phyloP scores from a whole-genome alignment of 2,329 filamentous ascomycete species.

The Alternaria brassicicola region DNA sequence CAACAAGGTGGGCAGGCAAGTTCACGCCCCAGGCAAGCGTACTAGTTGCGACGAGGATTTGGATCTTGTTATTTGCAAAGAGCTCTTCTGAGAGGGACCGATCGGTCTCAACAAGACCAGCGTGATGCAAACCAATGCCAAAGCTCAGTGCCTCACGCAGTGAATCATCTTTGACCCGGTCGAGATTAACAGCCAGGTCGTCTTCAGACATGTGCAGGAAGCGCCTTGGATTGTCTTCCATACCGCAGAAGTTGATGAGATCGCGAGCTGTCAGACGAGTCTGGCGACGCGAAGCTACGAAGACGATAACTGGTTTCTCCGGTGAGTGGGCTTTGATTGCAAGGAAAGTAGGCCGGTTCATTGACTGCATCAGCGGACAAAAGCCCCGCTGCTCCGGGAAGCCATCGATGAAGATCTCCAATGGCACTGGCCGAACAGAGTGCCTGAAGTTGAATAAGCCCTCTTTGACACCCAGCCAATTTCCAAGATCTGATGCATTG shows the following conservation, averaged over 20 bases:
- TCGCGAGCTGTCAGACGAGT: slow-evolving; percentile 95
- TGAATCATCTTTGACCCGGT: slow-evolving; percentile 89
- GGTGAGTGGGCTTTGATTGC: slow-evolving; percentile 97
- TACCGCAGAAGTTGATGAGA: slow-evolving; percentile 94
- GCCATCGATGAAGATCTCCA: slow-evolving; percentile 97
- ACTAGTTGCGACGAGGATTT: slow-evolving; percentile 93
- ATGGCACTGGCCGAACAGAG: slow-evolving; percentile 91
- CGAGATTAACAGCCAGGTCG: slow-evolving; percentile 85
- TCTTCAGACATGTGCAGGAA: slow-evolving; percentile 96
- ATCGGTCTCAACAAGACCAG: slow-evolving; percentile 93
- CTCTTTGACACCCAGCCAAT: slow-evolving; percentile 97
- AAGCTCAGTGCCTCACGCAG: slow-evolving; percentile 94
- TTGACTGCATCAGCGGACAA: slow-evolving; percentile 97
- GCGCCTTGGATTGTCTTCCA: slow-evolving; percentile 95
- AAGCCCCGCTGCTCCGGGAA: slow-evolving; percentile 96
- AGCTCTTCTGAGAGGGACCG: slow-evolving; percentile 90
- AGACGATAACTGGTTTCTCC: slow-evolving; percentile 96
- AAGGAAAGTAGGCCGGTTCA: slow-evolving; percentile 96
- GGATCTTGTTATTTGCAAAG: slow-evolving; percentile 97
- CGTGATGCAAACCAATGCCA: slow-evolving; percentile 95
- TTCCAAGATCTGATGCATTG: slow-evolving; percentile 90
- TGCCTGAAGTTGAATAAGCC: slow-evolving; percentile 96
- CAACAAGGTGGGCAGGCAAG: slow-evolving; percentile 91
- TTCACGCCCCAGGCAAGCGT: slow-evolving; percentile 99
- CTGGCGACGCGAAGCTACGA: slow-evolving; percentile 93